Evolutionary conservation across 2,329 filamentous ascomycete genomes (phyloP), one percentile per base, ranked within the genome.

Genomic region (Madurella fahalii): DNA sequence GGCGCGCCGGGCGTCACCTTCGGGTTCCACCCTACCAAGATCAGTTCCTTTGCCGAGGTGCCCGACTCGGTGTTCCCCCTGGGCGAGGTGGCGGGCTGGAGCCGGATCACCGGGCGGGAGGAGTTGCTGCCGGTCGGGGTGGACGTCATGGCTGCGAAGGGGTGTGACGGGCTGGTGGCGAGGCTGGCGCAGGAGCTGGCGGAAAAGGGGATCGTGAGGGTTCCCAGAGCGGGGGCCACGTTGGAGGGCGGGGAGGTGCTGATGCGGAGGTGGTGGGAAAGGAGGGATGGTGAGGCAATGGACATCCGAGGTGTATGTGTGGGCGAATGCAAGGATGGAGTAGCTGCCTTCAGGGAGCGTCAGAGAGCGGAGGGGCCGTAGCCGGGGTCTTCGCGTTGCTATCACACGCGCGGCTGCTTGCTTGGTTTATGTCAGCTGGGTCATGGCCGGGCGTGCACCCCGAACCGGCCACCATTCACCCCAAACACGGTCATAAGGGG

Each of bases 151-250:
- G 82, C 75, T 0, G 78, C 80, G 0, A 78, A 76, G 58, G 82
- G 82, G 0, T 86, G 83, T 58, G 83, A 86, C 67, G 78, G 79
- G 0, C 72, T 85, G 70, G 61, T 85, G 25, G 79, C 78, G 41
- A 74, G 72, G 42, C 65, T 85, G 47, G 77, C 81, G 2, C 69
- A 75, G 47, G 77, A 80, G 41, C 57, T 85, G 53, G 72, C 77
- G 1, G 67, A 67, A 25, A 74, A 71, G 15, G 80, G 80, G 0
- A 71, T 83, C 2, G 17, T 83, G 41, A 71, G 69, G 45, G 60
- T 72, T 2, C 77, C 75, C 2, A 65, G 71, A 63, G 67, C 73
- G 2, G 80, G 80, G 8, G 54, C 34, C 9, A 60, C 46, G n/a
- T 39, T 62, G 18, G 42, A 18, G 20, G 61, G 59, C 7, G 61